These are phyloP conservation scores for Achlya hypogyna DNA, from an alignment of 352 stramenopile genomes.

Conservation along the genomic window DNA sequence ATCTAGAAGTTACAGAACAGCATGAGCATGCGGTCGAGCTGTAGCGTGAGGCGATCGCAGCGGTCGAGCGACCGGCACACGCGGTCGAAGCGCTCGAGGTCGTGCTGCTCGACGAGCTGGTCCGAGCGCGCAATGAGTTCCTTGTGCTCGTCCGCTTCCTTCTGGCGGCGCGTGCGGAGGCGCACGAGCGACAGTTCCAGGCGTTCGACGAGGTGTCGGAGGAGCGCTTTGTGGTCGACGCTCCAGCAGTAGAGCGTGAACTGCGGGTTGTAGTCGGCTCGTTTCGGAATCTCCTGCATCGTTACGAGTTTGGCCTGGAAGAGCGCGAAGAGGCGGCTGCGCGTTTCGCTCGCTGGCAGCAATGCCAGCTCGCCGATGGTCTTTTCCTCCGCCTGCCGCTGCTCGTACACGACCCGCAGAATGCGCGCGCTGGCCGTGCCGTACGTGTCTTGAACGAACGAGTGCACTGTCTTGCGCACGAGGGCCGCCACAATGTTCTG, in stretches of 20 bases:
- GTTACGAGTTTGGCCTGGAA: slow-evolving; percentile 64
- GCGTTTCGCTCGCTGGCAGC: slow-evolving; percentile 70
- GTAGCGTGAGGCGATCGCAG: slow-evolving; percentile 70
- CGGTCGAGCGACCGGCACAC: slow-evolving; percentile 76
- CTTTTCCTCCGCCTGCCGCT: slow-evolving; percentile 81
- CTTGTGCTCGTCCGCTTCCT: slow-evolving; percentile 79
- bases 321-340: slow-evolving; percentile 73
- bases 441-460: slow-evolving; percentile 76
- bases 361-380: slow-evolving; percentile 76
- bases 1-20: slow-evolving; percentile 82
- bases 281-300: slow-evolving; percentile 82
- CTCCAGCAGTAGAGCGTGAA: slow-evolving; percentile 85
- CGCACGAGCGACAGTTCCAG: slow-evolving; percentile 63
- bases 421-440: slow-evolving; percentile 75
- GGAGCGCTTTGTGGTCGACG: slow-evolving; percentile 59
- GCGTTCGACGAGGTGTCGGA: slow-evolving; percentile 47
- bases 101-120: slow-evolving; percentile 76
- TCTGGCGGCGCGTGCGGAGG: slow-evolving; percentile 55
- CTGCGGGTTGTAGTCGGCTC: slow-evolving; percentile 80
- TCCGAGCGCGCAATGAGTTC: slow-evolving; percentile 81
- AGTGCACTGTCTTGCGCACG: slow-evolving; percentile 63
- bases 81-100: slow-evolving; percentile 82
- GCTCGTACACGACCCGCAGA: slow-evolving; percentile 74
- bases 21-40: slow-evolving; percentile 83
- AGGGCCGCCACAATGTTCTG: slow-evolving; percentile 80